A percentile compares a stretch with the other conserved stretches of the same genome.
phyloP scores from a whole-genome alignment of 1,284 basidiomycete species.

The Sutorius eximius region DNA sequence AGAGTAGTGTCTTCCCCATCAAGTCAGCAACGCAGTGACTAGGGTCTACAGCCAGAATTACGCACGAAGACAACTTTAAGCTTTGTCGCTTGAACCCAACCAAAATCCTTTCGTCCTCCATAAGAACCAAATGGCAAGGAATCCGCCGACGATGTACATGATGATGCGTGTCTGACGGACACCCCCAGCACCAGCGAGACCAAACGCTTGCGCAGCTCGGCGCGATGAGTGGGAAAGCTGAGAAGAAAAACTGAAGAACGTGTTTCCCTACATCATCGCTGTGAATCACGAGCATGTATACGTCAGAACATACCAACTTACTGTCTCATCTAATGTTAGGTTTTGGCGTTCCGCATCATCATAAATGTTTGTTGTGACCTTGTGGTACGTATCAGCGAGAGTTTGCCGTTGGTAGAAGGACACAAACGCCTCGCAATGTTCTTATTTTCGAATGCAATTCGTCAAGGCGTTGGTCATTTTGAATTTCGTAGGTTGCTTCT shows the following conservation, averaged over 20 bases:
- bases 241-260: conserved; percentile 62
- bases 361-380: conserved; percentile 81
- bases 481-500: conserved; percentile 74
- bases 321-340: conserved; percentile 69
- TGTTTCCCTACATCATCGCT: conserved; percentile 49
- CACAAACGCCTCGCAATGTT: conserved; percentile 64
- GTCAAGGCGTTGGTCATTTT: conserved; percentile 81
- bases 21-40: neutral
- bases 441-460: conserved; percentile 79
- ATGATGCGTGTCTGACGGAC: conserved; percentile 69
- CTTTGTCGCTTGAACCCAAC: conserved; percentile 25
- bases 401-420: conserved; percentile 1
- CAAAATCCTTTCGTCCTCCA: conserved; percentile 36
- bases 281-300: neutral
- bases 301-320: conserved; percentile 37
- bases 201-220: conserved; percentile 69
- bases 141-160: conserved; percentile 49
- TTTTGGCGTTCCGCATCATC: conserved; percentile 82
- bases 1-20: neutral
- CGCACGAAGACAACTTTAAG: conserved; percentile 16
- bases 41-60: neutral
- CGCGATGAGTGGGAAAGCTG: conserved; percentile 63
- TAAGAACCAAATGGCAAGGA: conserved; percentile 46
- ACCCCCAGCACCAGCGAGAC: conserved; percentile 55
- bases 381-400: conserved; percentile 8